Conservation (phyloP, 805 yeast genomes). For the Saturnispora dispora region DNA sequence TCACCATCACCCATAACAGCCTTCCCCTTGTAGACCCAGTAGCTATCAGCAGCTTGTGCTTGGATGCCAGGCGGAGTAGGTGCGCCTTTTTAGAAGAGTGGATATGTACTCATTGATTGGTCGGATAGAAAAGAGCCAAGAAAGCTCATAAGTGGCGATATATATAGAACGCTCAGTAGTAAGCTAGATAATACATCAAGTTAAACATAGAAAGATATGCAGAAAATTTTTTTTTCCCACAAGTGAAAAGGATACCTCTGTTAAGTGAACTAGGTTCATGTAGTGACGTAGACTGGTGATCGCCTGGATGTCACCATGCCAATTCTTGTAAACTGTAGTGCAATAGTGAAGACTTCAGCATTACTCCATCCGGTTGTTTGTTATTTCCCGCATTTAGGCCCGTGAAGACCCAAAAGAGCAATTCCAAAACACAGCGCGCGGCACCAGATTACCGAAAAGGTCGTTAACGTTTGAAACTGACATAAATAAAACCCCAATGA, state of each 20-base stretch:
- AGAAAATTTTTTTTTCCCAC: too few species aligned
- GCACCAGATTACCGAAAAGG: neutral
- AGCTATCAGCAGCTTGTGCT: neutral
- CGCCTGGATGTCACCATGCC: too few species aligned
- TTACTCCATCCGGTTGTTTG: neutral
- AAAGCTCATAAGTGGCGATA: neutral
- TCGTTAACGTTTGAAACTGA: neutral
- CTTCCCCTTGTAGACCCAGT: too few species aligned
- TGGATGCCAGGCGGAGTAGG: neutral
- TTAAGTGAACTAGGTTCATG: too few species aligned
- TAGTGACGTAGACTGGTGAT: too few species aligned
- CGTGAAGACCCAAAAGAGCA: neutral
- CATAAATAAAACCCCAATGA: neutral
- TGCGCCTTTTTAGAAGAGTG: neutral
- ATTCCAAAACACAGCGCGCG: conserved; percentile 1
- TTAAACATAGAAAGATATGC: too few species aligned
- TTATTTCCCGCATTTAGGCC: conserved; percentile 1
- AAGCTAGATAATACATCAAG: too few species aligned
- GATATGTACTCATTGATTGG: neutral
- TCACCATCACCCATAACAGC: neutral
- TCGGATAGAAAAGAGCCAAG: neutral
- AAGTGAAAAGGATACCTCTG: too few species aligned
- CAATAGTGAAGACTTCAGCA: too few species aligned
- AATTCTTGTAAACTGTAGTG: too few species aligned
- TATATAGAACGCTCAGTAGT: neutral